Base-by-base conservation (phyloP, 164 flowering plant species). In the Platanus orientalis region DNA sequence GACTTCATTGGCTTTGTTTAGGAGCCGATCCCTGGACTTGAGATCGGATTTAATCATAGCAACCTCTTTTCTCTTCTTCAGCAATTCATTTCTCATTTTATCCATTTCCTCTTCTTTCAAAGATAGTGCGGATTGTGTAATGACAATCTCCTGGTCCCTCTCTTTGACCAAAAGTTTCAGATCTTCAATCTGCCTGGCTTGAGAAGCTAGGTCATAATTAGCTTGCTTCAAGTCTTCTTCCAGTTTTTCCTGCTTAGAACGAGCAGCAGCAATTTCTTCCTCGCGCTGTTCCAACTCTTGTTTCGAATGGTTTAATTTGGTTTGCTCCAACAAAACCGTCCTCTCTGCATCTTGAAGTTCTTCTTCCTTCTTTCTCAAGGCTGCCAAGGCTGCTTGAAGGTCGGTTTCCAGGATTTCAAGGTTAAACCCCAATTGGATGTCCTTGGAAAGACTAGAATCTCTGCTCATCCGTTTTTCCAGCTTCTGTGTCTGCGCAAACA, bases 401-500 rank as follows among this genome's bases (percentile, higher is more conserved):
- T 85, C 97, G 14, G 83, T 75, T 57, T 87, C 98, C 67, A 90
- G 61, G 28, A 26, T 65, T 61, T 76, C 87, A 57, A 87, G 85
- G 64, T 76, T 69, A 48, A 80, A 16, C 12, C 72, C 81, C 4
- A 68, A 30, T 40, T 70, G 70, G 55, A 45, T 64, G 65, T 72
- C 87, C 44, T 59, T 59, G 30, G 85, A 39, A 26, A 72, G 30
- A 17, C 14, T 58, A 27, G 81, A 72, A 66, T 77, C 81, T 64
- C 71, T 60, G 44, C 61, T 79, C 63, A 81, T 81, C 60, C 77
- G 82, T 60, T 84, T 81, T 74, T 90, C 97, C 68, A 93, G 81
- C 65, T 82, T 85, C 80, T 85, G 96, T 7, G 96, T 81, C 68
- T 87, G 88, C 17, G 78, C 81, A 80, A 87, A 90, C 76, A 87